These are phyloP conservation scores for Corrigiola litoralis DNA, from an alignment of 179 eudicot genomes.

Conservation along the genomic window DNA sequence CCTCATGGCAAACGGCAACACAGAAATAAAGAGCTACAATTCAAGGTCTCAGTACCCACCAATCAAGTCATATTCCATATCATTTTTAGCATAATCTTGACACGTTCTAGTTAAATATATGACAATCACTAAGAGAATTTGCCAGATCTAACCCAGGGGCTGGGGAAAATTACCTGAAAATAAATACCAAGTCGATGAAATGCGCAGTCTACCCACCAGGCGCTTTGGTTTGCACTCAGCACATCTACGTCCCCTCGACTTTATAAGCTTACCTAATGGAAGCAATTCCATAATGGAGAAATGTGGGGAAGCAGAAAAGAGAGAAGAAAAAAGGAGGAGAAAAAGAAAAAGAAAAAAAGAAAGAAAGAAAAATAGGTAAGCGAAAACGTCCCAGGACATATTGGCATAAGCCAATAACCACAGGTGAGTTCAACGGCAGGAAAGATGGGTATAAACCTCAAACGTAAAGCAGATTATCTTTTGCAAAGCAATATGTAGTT, in stretches of 20 bases:
- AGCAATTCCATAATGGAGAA: conserved; percentile 7
- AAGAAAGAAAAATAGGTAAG: background rate
- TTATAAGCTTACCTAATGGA: conserved; percentile 15
- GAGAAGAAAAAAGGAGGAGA: background rate
- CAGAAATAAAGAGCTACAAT: no score
- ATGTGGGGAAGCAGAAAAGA: background rate
- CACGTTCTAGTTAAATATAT: background rate
- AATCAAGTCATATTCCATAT: no score
- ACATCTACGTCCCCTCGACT: conserved; percentile 15
- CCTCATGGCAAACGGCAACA: no score
- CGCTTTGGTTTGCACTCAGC: conserved; percentile 19
- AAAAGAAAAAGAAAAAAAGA: background rate
- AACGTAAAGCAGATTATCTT: background rate
- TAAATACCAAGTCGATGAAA: background rate
- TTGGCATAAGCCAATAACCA: conserved; percentile 4
- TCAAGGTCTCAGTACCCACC: no score
- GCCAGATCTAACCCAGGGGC: conserved; percentile 11
- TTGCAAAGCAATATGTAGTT: conserved; percentile 1
- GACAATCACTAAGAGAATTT: background rate
- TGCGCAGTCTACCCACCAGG: conserved; percentile 12
- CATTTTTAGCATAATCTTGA: no score
- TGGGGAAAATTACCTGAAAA: conserved; percentile 23
- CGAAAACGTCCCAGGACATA: background rate
- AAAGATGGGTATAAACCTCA: conserved; percentile 8
- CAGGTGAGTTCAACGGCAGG: background rate